Evolutionary conservation across 1,284 basidiomycete species (phyloP).

Genomic region (Sporisorium graminicola): DNA sequence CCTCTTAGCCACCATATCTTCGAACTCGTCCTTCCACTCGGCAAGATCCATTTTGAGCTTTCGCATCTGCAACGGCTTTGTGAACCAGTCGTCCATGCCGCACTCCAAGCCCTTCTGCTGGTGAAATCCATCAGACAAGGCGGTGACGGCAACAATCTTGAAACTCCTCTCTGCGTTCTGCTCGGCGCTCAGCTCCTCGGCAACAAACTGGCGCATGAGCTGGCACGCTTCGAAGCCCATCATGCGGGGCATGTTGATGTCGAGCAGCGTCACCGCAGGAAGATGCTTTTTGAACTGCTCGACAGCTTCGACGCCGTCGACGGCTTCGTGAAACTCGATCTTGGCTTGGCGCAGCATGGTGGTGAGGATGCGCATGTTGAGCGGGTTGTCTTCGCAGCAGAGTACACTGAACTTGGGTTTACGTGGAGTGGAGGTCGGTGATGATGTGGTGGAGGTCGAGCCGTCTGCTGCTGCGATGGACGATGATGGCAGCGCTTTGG

Average conservation of each 20-base stretch:
- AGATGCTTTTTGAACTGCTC: slow-evolving; percentile 45
- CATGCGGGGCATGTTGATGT: slow-evolving; percentile 63
- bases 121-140: slow-evolving; percentile 37
- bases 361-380: slow-evolving; percentile 57
- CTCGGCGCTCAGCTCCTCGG: slow-evolving; percentile 4
- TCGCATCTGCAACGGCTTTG: slow-evolving; percentile 49
- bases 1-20: slow-evolving; percentile 7
- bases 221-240: slow-evolving; percentile 57
- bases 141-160: slow-evolving; percentile 56
- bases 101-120: slow-evolving; percentile 44
- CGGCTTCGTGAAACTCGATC: slow-evolving; percentile 47
- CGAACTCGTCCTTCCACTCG: slow-evolving; percentile 38
- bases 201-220: slow-evolving; percentile 40
- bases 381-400: slow-evolving; percentile 62
- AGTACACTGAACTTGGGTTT: slow-evolving; percentile 47
- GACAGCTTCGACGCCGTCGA: slow-evolving; percentile 55
- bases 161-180: slow-evolving; percentile 8
- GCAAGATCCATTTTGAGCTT: slow-evolving; percentile 31
- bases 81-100: slow-evolving; percentile 57
- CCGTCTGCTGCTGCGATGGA: background rate
- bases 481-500: background rate
- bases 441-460: background rate
- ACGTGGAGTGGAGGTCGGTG: background rate
- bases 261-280: slow-evolving; percentile 53
- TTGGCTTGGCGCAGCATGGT: slow-evolving; percentile 41